phyloP scores from a whole-genome alignment of 2,329 filamentous ascomycete species.

The Arthrobotrys entomopaga region DNA sequence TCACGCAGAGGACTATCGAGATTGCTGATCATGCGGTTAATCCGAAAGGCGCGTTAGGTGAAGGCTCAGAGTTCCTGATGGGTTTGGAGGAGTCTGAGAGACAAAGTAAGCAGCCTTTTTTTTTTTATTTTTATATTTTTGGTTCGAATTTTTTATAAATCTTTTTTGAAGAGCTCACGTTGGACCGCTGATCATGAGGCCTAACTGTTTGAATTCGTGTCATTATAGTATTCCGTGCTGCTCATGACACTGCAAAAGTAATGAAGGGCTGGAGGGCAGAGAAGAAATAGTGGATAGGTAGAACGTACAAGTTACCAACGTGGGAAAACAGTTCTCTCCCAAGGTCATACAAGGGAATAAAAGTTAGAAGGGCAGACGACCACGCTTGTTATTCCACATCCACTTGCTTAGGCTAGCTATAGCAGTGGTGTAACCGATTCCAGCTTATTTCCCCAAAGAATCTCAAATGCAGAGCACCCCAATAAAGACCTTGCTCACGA shows the following conservation, averaged over 20 bases:
- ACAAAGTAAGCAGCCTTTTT: slow-evolving; percentile 64
- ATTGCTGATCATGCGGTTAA: slow-evolving; percentile 91
- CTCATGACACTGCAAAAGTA: slow-evolving; percentile 77
- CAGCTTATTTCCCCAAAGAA: not conserved
- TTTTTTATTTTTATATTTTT: too few relatives aligned
- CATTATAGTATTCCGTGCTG: slow-evolving; percentile 72
- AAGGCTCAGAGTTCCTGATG: slow-evolving; percentile 79
- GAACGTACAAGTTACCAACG: not conserved
- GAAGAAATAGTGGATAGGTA: slow-evolving; percentile 36
- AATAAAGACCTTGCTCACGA: not conserved
- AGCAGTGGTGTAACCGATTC: slow-evolving; percentile 17
- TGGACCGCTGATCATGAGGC: slow-evolving; percentile 34
- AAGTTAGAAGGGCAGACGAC: slow-evolving; percentile 15
- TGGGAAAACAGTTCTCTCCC: slow-evolving; percentile 1
- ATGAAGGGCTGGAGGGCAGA: slow-evolving; percentile 74
- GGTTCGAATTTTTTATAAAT: not conserved
- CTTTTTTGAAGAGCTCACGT: not conserved
- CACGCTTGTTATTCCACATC: slow-evolving; percentile 49
- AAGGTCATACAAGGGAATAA: slow-evolving; percentile 17
- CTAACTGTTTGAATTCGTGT: slow-evolving; percentile 24
- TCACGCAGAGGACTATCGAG: slow-evolving; percentile 80
- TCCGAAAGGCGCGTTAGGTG: slow-evolving; percentile 74
- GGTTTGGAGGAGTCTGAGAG: slow-evolving; percentile 92
- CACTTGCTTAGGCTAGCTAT: slow-evolving; percentile 13
- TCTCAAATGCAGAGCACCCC: not conserved